Evolutionary conservation across 1,139 yeast species (phyloP), one percentile per base, ranked within the genome.

Genomic region (Chernovozyma aurita): DNA sequence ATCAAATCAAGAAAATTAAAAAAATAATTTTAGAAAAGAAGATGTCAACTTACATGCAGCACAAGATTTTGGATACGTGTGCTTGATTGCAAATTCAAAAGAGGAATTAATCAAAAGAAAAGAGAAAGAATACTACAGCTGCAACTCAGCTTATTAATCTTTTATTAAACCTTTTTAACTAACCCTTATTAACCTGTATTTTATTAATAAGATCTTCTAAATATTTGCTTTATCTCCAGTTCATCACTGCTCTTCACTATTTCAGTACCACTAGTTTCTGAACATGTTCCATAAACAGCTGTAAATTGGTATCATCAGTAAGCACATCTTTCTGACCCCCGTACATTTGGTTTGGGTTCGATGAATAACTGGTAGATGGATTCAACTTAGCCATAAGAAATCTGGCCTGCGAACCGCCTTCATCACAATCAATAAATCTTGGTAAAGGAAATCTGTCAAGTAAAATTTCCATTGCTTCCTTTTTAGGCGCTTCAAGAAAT

Each of bases 401-500:
- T 52, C 94, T 68, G 0, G 92, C 87, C 49, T 83, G 92, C 0
- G 85, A 78, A 2, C 87, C 88, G 32, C 86, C 84, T 49, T 81
- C 86, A 45, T 81, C 85, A 33, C 85, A 78, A 50, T 80, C 86
- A 39, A 81, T 78, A 48, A 80, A 81, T 44, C 88, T 63, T 2
- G 88, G 88, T 42, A 81, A 63, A 14, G 88, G 88, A 63, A 80
- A 80, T 42, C 92, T 59, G 48, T 82, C 90, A 42, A 76, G 64
- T 30, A 83, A 61, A 28, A 82, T 65, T 37, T 76, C 83, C 41
- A 83, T 76, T 2, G 87, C 88, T 45, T 82, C 90, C 31, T 60
- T 53, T 43, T 80, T 73, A n/a, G 92, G 90, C 17, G 68, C 70
- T 43, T 78, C 80, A 38, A 83, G 61, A 41, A 81, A 76, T 30